Evolutionary conservation across 129 eudicot genomes (phyloP).

Genomic region (Saussurea involucrata): DNA sequence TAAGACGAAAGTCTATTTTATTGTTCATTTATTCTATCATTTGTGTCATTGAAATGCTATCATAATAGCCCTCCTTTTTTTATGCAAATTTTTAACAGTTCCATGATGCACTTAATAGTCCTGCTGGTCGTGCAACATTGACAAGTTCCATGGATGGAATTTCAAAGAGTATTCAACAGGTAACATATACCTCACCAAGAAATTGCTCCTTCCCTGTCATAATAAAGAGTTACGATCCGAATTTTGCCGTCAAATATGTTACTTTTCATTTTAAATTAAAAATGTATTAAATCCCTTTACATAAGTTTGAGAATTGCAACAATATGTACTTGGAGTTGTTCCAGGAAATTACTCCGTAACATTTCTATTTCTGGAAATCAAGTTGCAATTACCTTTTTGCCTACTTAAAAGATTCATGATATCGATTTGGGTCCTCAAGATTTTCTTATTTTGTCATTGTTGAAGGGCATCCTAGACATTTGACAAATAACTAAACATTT

Average conservation of each 20-base stretch:
- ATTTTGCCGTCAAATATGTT: neutral
- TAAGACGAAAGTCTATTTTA: neutral
- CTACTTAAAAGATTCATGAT: neutral
- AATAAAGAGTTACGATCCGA: neutral
- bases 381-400: neutral
- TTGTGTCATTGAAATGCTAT: neutral
- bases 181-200: constrained; percentile 1
- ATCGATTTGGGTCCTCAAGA: neutral
- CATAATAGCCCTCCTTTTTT: neutral
- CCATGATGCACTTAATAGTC: constrained; percentile 57
- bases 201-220: neutral
- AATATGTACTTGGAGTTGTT: neutral
- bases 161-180: constrained; percentile 59
- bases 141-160: constrained; percentile 61
- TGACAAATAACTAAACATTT: neutral
- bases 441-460: neutral
- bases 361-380: neutral
- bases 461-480: neutral
- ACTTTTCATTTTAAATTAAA: neutral
- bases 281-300: neutral
- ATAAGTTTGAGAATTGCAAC: neutral
- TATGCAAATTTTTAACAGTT: constrained; percentile 38
- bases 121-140: constrained; percentile 55
- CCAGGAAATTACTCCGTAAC: neutral
- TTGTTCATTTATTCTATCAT: neutral